Evolutionary conservation across 192 early-diverging fungal genomes (phyloP).

Genomic region (Coemansia aciculifera): DNA sequence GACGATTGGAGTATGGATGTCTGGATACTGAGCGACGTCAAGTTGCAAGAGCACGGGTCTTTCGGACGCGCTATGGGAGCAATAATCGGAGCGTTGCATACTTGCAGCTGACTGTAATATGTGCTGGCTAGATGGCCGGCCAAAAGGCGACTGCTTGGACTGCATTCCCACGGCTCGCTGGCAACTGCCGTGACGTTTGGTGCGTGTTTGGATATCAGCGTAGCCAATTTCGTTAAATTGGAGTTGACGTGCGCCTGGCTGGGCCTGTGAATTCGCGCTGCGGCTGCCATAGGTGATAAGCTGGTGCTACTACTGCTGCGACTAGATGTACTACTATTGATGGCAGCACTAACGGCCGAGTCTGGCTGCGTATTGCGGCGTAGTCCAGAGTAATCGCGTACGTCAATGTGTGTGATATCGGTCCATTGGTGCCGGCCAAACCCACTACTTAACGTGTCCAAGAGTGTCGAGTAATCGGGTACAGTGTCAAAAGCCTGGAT

Average conservation of each 20-base stretch:
- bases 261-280: background rate
- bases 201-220: conserved; percentile 7
- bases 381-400: conserved; percentile 17
- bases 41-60: background rate
- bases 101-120: conserved; percentile 7
- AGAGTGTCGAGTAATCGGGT: conserved; percentile 17
- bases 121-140: conserved; percentile 5
- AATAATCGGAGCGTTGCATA: background rate
- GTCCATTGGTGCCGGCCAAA: conserved; percentile 1
- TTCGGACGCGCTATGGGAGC: background rate
- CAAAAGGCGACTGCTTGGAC: conserved; percentile 15
- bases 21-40: conserved; percentile 32
- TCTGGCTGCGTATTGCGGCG: background rate
- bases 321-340: background rate
- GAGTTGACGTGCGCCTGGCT: background rate
- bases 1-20: conserved; percentile 13
- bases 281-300: background rate
- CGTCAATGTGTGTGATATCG: conserved; percentile 2
- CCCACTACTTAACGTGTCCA: conserved; percentile 2
- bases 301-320: conserved; percentile 13
- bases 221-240: background rate
- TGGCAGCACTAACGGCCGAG: background rate
- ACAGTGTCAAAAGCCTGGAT: conserved; percentile 20
- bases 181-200: conserved; percentile 8
- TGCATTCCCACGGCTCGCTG: conserved; percentile 23